Evolutionary conservation across 75 land plant genomes (phyloP).

Genomic region (Chamaecyparis obtusa): DNA sequence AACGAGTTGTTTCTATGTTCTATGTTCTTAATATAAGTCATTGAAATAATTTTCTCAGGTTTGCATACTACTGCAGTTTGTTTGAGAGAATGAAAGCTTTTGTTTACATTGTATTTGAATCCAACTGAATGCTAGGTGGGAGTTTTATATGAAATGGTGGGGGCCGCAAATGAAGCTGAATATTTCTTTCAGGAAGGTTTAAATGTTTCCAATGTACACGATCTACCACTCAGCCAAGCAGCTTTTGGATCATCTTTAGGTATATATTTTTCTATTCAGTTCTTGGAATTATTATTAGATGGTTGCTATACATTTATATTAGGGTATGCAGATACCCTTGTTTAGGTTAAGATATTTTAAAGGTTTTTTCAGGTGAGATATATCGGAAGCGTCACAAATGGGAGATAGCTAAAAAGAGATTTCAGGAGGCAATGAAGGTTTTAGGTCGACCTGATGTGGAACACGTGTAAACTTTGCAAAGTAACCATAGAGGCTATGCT

Average conservation of each 20-base stretch:
- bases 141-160: constrained; percentile 58
- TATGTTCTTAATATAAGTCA: not conserved
- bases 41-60: not conserved
- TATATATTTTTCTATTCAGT: constrained; percentile 14
- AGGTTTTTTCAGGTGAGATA: constrained; percentile 54
- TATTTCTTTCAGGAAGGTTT: constrained; percentile 54
- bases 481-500: constrained; percentile 38
- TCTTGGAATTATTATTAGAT: not conserved
- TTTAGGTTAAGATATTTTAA: not conserved
- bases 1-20: not conserved
- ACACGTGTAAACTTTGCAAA: constrained; percentile 47
- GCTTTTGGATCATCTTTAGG: constrained; percentile 69
- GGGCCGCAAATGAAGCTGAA: constrained; percentile 75
- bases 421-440: constrained; percentile 39
- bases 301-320: not conserved
- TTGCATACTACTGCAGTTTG: not conserved
- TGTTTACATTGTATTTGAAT: not conserved
- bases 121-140: constrained; percentile 48
- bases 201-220: constrained; percentile 43
- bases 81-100: not conserved
- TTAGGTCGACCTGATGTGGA: constrained; percentile 16
- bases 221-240: constrained; percentile 50
- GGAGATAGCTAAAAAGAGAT: constrained; percentile 52
- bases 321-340: not conserved
- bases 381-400: constrained; percentile 60